Base-by-base conservation (phyloP, 2,329 filamentous ascomycete genomes). In the Pseudocercospora musae region DNA sequence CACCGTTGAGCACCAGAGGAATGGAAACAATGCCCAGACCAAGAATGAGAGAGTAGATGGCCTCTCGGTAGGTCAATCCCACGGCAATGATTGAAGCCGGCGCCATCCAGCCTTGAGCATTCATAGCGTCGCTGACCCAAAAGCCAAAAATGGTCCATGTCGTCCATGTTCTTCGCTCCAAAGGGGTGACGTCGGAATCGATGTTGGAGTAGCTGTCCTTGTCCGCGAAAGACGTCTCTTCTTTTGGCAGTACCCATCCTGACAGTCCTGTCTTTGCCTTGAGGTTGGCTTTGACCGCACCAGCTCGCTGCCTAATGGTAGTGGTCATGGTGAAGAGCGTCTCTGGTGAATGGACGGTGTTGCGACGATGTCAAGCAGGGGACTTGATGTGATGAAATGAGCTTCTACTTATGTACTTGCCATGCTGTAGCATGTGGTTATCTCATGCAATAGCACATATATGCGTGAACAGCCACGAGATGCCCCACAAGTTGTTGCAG, bases 41-140 rank as follows among this genome's bases (percentile, higher is more conserved):
- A 27, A 77, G 55, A 18, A 76, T 71, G 59, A 74, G 72, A 59
- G 66, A 68, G 60, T 69, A 70, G n/a, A 78, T 70, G 7, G 73
- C 70, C 52, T 77, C 73, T 62, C 69, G 73, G 73, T 75, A 80
- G 3, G 78, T 79, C 60, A 80, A 71, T 11, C 80, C 80, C 4
- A 79, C 72, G 13, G 79, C 77, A 49, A 82, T 77, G 64, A 82
- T 81, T n/a, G 78, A 74, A 6, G 78, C 75, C 3, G 79, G 78
- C n/a, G 75, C 76, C 68, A 77, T 74, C 79, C 80, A 82, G 20
- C 75, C 73, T 66, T 80, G 78, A 25, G 78, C 77, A 57, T 78
- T 79, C 66, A 81, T 70, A 9, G 78, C 74, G 69, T 81, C 79
- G 15, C 70, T 75, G 62, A 81, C 76, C 80, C 80, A 82, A 67